Base-by-base conservation (phyloP, 805 yeast genomes). In the Kuraishia molischiana region DNA sequence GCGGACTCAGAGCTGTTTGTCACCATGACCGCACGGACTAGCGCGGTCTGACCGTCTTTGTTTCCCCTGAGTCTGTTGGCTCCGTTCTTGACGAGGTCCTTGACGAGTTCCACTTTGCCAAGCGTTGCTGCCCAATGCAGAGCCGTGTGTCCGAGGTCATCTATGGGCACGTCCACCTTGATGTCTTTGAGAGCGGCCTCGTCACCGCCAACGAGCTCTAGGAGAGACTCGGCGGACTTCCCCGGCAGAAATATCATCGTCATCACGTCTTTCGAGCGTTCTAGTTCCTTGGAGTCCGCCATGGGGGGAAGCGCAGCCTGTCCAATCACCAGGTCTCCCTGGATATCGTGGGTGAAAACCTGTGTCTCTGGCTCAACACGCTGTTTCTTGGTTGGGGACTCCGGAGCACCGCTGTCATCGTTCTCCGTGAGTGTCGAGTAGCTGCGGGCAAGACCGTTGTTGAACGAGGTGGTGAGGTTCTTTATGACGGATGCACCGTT, bases 71-170 rank as follows among this genome's bases (percentile, higher is more conserved):
- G 68, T 29, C 90, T 69, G 43, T 74, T 71, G 1, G 94, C 79
- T 11, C 85, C 84, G 32, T 70, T 66, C 29, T 71, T 62, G 22
- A 92, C 80, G 13, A 85, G 66, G 29, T 78, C 78, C 32, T 65
- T 74, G 3, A 86, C 90, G 37, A 89, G 66, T 3, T 76, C 63
- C 2, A 79, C 59, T 41, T 85, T 76, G 0, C 95, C 97, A 55
- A 92, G 69, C 0, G 97, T 85, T 13, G 97, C 79, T 3, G 97
- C 94, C 94, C 97, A 85, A 58, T 92, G 99, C 40, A 92, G 67
- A 0, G 95, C 86, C 0, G 95, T 82, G 53, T 92, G 92, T 1
- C 97, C 97, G 41, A 81, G 76, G 48, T 85, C 94, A 58, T 94
- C 99, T 33, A 94, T 84, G 1, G 96, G 79, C 24, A 86, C 85